Base-by-base conservation (phyloP, 345 rosid species). In the Acer yangbiense region DNA sequence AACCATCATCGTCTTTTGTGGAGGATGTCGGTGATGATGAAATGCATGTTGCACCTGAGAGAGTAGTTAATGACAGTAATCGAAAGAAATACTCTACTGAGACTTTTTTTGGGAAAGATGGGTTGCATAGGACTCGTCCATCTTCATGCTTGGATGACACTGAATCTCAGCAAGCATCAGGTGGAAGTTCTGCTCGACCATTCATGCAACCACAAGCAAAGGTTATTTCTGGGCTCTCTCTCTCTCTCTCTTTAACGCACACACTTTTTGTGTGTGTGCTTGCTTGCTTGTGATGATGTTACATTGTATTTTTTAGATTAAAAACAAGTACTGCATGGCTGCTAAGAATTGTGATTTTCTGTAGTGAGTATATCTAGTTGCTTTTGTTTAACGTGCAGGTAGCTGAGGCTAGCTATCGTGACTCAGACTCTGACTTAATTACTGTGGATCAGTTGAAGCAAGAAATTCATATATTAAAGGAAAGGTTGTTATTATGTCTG, bases 391-490 rank as follows among this genome's bases (percentile, higher is more conserved):
- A 70, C 21, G 76, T 9, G 60, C 87, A 89, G 92, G 86, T 65
- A 54, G 72, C 48, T 72, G 67, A 48, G 65, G 68, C 44, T 35
- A 68, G 74, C 65, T 50, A 65, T 41, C 20, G 17, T 1, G 81
- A 79, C 46, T 46, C 78, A 35, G 68, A 32, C 46, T 73, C 85
- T 46, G 78, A 79, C 84, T 54, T 77, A 35, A 67, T 43, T 68
- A 80, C 74, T 20, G 69, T 89, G 57, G 82, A 74, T 48, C 70
- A 69, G 77, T 76, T 95, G 77, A 89, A 85, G 54, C 88, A 83
- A 82, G 97, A 95, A 82, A 95, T 87, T 67, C 76, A 46, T 32
- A 84, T 74, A 71, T 84, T 93, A n/a, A 89, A 58, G 84, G 86
- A 88, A 23, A 88, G 97, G 94, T 95, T 9, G 60, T 63, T 85